Conservation (phyloP, 1,139 yeast species). For the Candida neerlandica region DNA sequence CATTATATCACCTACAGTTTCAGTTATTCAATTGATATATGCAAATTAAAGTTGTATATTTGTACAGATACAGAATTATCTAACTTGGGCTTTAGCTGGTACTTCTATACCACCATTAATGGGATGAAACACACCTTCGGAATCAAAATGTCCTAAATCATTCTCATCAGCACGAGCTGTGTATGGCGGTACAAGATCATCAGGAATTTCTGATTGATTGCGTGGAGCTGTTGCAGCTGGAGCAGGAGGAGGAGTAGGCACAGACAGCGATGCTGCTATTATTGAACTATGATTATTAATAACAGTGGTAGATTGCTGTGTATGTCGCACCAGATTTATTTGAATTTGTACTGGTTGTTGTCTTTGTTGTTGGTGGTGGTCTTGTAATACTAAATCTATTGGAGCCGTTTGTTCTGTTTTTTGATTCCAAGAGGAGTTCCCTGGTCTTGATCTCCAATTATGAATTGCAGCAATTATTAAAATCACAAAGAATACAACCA, state of each 20-base stretch:
- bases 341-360: neutral
- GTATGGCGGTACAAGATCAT: slow-evolving; percentile 1
- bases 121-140: neutral
- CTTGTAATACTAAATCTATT: too few species aligned
- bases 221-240: neutral
- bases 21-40: too few species aligned
- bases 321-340: too few species aligned
- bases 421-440: too few species aligned
- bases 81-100: too few species aligned
- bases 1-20: too few species aligned
- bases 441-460: neutral
- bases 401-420: too few species aligned
- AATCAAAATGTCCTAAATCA: neutral
- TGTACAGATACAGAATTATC: too few species aligned
- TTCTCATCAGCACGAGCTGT: neutral
- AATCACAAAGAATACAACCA: neutral
- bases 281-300: too few species aligned
- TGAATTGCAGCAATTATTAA: neutral
- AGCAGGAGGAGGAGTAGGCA: neutral
- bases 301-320: neutral
- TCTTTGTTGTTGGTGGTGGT: neutral
- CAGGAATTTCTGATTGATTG: slow-evolving; percentile 1
- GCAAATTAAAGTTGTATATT: too few species aligned
- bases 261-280: too few species aligned
- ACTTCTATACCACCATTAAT: too few species aligned